These are phyloP conservation scores for Rhizopogon vulgaris DNA, from an alignment of 768 basidiomycete species.

Conservation along the genomic window DNA sequence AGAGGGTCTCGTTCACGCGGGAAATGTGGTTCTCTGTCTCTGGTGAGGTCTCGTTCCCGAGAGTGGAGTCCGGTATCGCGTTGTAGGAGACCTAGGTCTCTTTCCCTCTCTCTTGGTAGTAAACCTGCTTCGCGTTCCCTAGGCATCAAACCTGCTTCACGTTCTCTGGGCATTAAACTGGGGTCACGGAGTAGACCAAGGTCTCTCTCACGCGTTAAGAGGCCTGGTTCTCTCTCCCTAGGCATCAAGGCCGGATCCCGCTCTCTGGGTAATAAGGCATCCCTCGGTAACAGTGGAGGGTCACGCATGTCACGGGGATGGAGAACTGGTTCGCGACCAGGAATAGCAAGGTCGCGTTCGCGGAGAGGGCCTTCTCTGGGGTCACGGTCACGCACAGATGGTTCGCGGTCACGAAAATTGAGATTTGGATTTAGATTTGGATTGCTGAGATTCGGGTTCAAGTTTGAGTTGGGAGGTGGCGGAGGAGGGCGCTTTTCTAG, in stretches of 20 bases:
- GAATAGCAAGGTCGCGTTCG: background rate
- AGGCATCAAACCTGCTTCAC: background rate
- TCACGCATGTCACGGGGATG: background rate
- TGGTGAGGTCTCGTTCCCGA: background rate
- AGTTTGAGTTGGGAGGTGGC: background rate
- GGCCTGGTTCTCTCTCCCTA: background rate
- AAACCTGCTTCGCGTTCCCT: background rate
- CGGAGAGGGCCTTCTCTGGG: background rate
- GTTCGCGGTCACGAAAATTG: slow-evolving; percentile 1
- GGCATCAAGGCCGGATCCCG: background rate
- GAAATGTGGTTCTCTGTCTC: background rate
- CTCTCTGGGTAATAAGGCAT: background rate
- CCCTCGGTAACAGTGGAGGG: background rate
- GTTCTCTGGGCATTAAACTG: background rate
- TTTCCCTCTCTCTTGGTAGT: background rate
- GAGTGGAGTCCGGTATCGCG: background rate
- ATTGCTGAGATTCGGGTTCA: slow-evolving; percentile 1
- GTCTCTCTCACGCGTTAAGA: background rate
- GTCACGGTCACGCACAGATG: slow-evolving; percentile 1
- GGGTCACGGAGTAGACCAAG: background rate
- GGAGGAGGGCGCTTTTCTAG: slow-evolving; percentile 24
- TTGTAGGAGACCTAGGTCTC: background rate
- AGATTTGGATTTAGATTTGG: background rate
- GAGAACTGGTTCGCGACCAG: background rate
- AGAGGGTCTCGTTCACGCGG: background rate